These are phyloP conservation scores for Maudiozyma serrabonitensis DNA, from an alignment of 805 yeast species.

Conservation along the genomic window DNA sequence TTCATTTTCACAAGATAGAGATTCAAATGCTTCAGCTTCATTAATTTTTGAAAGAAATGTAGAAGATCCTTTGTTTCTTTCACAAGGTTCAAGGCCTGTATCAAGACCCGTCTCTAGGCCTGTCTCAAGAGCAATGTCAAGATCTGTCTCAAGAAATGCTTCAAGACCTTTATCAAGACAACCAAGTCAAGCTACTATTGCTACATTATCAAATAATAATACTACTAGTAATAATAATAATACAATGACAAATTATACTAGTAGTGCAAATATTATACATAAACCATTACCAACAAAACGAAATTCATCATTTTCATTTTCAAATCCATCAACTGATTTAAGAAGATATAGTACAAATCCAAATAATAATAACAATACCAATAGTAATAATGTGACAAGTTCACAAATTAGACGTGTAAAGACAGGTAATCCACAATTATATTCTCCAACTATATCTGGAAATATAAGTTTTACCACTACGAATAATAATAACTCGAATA, in stretches of 20 bases:
- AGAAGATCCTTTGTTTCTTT: constrained; percentile 39
- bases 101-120: neutral
- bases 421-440: neutral
- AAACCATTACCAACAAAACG: neutral
- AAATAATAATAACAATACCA: neutral
- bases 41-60: constrained; percentile 57
- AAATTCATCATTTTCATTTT: neutral
- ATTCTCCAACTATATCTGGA: neutral
- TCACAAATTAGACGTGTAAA: neutral
- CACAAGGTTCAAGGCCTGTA: neutral
- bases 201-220: neutral
- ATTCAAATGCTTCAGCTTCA: neutral
- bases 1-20: neutral
- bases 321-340: neutral
- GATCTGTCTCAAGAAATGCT: neutral
- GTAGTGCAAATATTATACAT: neutral
- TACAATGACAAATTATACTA: neutral
- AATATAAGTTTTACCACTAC: neutral
- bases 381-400: neutral
- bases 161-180: neutral
- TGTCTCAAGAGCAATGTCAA: neutral
- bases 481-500: neutral
- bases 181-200: constrained; percentile 1
- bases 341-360: constrained; percentile 1
- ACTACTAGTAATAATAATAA: neutral